phyloP scores from a whole-genome alignment of 768 basidiomycete genomes.

The Xerocomellus intermedius region DNA sequence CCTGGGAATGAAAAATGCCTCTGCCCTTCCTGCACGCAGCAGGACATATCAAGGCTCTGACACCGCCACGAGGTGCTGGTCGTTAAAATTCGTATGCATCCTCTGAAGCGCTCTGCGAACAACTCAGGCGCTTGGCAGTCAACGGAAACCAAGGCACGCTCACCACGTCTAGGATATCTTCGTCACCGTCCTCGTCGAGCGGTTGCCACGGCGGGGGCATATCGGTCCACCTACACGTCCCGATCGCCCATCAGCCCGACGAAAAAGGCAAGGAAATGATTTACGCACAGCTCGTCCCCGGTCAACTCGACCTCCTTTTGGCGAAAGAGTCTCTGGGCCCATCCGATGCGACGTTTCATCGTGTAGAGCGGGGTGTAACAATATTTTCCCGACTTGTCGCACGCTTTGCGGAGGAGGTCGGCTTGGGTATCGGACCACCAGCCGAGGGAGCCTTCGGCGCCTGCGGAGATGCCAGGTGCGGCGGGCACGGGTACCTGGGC shows the following conservation, averaged over 20 bases:
- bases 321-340: conserved; percentile 7
- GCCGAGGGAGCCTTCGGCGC: conserved; percentile 7
- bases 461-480: conserved; percentile 6
- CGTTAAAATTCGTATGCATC: not conserved
- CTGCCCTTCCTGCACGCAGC: too few relatives aligned
- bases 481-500: conserved; percentile 13
- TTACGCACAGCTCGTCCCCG: conserved; percentile 22
- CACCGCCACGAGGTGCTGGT: too few relatives aligned
- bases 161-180: conserved; percentile 17
- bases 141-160: not conserved
- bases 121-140: too few relatives aligned
- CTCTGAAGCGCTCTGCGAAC: not conserved
- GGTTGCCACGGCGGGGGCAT: conserved; percentile 21
- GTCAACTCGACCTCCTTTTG: not conserved
- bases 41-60: too few relatives aligned
- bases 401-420: conserved; percentile 24
- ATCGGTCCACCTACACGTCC: conserved; percentile 21
- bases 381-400: conserved; percentile 21
- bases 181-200: conserved; percentile 25
- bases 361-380: conserved; percentile 28
- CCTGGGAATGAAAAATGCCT: too few relatives aligned
- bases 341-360: conserved; percentile 15
- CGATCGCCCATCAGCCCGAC: conserved; percentile 1
- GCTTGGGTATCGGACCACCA: conserved; percentile 25
- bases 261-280: not conserved